Base-by-base conservation (phyloP, 306 rosid genomes). In the Cucumis melo region DNA sequence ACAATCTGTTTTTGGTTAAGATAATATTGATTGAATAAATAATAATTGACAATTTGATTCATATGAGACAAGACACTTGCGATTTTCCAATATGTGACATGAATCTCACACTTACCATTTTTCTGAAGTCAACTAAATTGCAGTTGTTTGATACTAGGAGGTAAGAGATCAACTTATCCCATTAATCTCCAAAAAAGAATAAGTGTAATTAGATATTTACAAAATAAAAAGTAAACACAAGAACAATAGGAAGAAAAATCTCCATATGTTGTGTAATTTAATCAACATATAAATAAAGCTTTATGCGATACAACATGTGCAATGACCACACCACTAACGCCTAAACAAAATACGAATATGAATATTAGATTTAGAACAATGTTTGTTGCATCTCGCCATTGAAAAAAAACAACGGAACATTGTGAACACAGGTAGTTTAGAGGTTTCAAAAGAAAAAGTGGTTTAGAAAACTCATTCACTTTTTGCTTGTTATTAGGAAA, bases 281-380 rank as follows among this genome's bases (percentile, higher is more conserved):
- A 58, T 17, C 27, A 39, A 53, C 13, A 0, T 8, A 48, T 68
- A 71, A 27, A 59, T 78, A 34, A 66, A 44, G 85, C 97, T 80
- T 84, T 91, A 97, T 93, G 98, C 65, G 98, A 93, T 79, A 93
- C 86, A 66, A 93, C 98, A 81, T 93, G 98, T 4, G 97, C 96
- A 66, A 93, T 87, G 82, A 97, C 98, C 50, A 97, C 98, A 59
- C 98, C 98, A 5, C 87, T 82, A 74, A 90, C 92, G 20, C 97
- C 98, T 64, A 87, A 56, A 34, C 75, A 85, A 73, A 90, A 86
- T 38, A 84, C 85, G 57, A 91, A 90, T 29, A 93, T 93, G 76
- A 93, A 90, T 46, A 93, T 29, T 73, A 92, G 94, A 77, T 93
- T 97, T 10, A 93, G 85, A 72, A 90, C 88, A 78, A 91, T 91